Percentiles rank a stretch among this genome's conserved stretches.
Conservation (phyloP, 345 rosid genomes). For the Moricandia arvensis region DNA sequence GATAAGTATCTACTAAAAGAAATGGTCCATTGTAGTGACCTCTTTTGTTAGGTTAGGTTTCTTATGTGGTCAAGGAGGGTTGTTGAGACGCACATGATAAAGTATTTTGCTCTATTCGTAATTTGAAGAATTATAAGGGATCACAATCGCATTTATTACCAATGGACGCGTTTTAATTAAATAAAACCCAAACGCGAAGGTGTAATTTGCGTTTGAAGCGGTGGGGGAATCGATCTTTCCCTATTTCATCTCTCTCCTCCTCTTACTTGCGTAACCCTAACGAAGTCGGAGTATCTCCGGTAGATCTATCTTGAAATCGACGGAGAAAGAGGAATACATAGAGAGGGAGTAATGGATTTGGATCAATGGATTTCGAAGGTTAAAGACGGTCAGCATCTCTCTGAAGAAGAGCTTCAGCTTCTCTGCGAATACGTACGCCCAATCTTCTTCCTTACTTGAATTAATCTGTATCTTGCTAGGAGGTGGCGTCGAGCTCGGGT, state of each 20-base stretch:
- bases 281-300: slow-evolving; percentile 20
- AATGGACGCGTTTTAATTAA: background rate
- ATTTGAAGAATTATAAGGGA: background rate
- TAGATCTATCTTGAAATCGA: slow-evolving; percentile 31
- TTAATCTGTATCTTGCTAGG: slow-evolving; percentile 9
- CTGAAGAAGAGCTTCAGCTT: slow-evolving; percentile 95
- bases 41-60: too few species aligned
- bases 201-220: slow-evolving; percentile 27
- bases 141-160: background rate
- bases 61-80: too few species aligned
- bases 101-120: background rate
- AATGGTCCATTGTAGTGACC: slow-evolving; percentile 10
- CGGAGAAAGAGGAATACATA: background rate
- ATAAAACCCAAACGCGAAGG: slow-evolving; percentile 6
- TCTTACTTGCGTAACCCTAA: slow-evolving; percentile 29
- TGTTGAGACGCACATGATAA: too few species aligned
- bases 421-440: slow-evolving; percentile 87
- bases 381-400: slow-evolving; percentile 93
- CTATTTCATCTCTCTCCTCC: slow-evolving; percentile 11
- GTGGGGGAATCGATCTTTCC: slow-evolving; percentile 26
- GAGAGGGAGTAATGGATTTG: slow-evolving; percentile 76
- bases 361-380: slow-evolving; percentile 97
- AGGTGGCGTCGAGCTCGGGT: slow-evolving; percentile 19
- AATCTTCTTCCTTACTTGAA: background rate
- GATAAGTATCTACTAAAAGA: background rate